Percentiles rank a stretch among this genome's conserved stretches.
Conservation (phyloP, 345 rosid genomes). For the Lepidium africanum region DNA sequence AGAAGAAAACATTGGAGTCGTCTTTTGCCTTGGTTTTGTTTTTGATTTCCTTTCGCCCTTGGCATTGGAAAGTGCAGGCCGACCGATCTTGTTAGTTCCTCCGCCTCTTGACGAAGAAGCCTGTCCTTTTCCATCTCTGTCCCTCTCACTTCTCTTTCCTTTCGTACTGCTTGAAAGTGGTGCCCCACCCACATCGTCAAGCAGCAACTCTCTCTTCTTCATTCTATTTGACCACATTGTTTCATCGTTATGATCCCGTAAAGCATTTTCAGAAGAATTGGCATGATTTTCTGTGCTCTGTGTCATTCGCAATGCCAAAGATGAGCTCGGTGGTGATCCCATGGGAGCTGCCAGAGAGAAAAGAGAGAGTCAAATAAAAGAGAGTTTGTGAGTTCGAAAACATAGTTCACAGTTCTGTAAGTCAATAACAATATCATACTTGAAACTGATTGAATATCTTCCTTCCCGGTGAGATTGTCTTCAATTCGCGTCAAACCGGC, state of each 20-base stretch:
- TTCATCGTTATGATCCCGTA: constrained; percentile 56
- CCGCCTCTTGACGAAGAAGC: constrained; percentile 58
- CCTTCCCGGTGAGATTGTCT: constrained; percentile 39
- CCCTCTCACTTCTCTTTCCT: constrained; percentile 97
- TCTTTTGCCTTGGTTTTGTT: constrained; percentile 88
- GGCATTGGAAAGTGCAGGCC: constrained; percentile 58
- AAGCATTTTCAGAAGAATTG: constrained; percentile 42
- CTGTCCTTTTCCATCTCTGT: constrained; percentile 89
- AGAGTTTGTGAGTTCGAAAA: background rate
- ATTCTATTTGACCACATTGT: constrained; percentile 58
- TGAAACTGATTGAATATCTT: constrained; percentile 31
- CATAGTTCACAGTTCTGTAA: background rate
- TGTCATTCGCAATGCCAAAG: constrained; percentile 34
- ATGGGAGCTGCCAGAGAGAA: constrained; percentile 49
- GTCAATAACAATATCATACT: constrained; percentile 10
- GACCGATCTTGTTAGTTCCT: constrained; percentile 67
- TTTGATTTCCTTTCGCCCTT: constrained; percentile 89
- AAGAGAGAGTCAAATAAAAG: constrained; percentile 2
- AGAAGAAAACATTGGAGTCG: constrained; percentile 48
- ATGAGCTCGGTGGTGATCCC: constrained; percentile 48
- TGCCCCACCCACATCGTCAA: constrained; percentile 81
- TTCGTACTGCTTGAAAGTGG: constrained; percentile 69
- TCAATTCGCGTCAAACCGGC: constrained; percentile 34
- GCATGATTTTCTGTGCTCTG: constrained; percentile 43
- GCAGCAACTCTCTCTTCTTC: constrained; percentile 79